phyloP scores from a whole-genome alignment of 2,329 filamentous ascomycete genomes.

The Clonostachys rosea region DNA sequence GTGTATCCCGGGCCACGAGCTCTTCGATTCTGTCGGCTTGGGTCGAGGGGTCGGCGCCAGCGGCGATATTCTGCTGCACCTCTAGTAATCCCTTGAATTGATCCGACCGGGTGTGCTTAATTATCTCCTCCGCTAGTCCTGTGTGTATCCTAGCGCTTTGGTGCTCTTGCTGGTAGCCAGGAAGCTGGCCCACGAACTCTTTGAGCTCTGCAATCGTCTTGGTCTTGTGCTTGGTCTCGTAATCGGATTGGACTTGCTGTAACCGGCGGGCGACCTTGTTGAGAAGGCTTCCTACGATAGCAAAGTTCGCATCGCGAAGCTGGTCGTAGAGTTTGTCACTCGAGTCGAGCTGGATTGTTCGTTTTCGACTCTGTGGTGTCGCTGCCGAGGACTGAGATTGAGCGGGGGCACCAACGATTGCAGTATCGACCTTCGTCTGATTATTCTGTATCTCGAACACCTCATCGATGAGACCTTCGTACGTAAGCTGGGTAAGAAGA shows the following conservation, averaged over 20 bases:
- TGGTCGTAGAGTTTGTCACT: constrained; percentile 86
- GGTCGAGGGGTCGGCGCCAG: constrained; percentile 80
- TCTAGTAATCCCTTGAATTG: constrained; percentile 85
- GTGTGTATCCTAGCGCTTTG: constrained; percentile 91
- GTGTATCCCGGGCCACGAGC: constrained; percentile 82
- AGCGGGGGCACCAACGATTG: constrained; percentile 73
- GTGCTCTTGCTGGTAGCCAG: constrained; percentile 88
- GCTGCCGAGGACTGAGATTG: constrained; percentile 58
- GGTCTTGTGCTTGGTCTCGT: constrained; percentile 82
- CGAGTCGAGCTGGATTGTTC: constrained; percentile 84
- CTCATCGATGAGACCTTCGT: constrained; percentile 94
- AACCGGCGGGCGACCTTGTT: constrained; percentile 88
- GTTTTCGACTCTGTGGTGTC: constrained; percentile 62
- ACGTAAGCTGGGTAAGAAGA: constrained; percentile 90
- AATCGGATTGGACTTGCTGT: constrained; percentile 76
- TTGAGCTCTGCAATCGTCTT: constrained; percentile 89
- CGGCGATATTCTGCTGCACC: constrained; percentile 92
- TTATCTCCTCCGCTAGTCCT: constrained; percentile 88
- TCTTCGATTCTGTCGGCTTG: constrained; percentile 92
- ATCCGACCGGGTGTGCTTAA: constrained; percentile 86
- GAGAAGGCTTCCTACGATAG: constrained; percentile 81
- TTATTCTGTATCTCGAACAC: constrained; percentile 89
- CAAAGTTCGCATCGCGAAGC: constrained; percentile 89
- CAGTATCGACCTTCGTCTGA: constrained; percentile 87
- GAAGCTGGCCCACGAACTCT: constrained; percentile 91